Percentiles rank a stretch among this genome's conserved stretches.
These are phyloP conservation scores for Aspergillus wentii DNA, from an alignment of 495 filamentous ascomycete species.

Conservation along the genomic window DNA sequence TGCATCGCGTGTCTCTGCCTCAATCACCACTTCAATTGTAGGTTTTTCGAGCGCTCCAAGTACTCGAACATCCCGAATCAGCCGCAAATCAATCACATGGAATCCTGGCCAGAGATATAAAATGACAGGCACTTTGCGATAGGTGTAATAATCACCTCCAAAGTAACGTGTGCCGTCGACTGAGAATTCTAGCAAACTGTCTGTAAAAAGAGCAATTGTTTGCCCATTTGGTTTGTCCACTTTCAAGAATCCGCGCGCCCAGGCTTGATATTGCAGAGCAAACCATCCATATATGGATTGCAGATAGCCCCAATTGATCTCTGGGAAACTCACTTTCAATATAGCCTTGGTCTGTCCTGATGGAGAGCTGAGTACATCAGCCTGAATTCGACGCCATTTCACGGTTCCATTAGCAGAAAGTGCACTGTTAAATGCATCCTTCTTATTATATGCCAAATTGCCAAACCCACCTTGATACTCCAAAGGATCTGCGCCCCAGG, in stretches of 20 bases:
- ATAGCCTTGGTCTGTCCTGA: slow-evolving; percentile 17
- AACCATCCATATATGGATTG: slow-evolving; percentile 57
- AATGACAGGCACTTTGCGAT: slow-evolving; percentile 43
- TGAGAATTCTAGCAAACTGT: slow-evolving; percentile 46
- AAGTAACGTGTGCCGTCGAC: slow-evolving; percentile 46
- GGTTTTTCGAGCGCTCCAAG: slow-evolving; percentile 45
- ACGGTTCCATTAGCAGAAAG: slow-evolving; percentile 44
- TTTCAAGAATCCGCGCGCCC: slow-evolving; percentile 46
- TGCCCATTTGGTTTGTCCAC: slow-evolving; percentile 17
- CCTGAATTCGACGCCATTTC: slow-evolving; percentile 33
- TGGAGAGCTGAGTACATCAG: slow-evolving; percentile 14
- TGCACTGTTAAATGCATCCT: slow-evolving; percentile 41
- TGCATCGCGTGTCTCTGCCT: slow-evolving; percentile 20
- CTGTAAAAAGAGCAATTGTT: slow-evolving; percentile 36
- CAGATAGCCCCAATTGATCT: slow-evolving; percentile 46
- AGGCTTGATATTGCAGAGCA: slow-evolving; percentile 55
- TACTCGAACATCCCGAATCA: slow-evolving; percentile 49
- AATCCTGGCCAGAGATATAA: slow-evolving; percentile 42
- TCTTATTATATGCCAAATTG: slow-evolving; percentile 29
- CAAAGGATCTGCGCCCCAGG: slow-evolving; percentile 58
- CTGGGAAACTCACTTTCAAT: slow-evolving; percentile 40
- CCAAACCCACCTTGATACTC: slow-evolving; percentile 49
- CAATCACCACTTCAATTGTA: slow-evolving; percentile 29
- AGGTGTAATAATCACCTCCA: slow-evolving; percentile 54
- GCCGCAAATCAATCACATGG: slow-evolving; percentile 47